These are phyloP conservation scores for Candida endomychidarum DNA, from an alignment of 805 yeast genomes.

Conservation along the genomic window DNA sequence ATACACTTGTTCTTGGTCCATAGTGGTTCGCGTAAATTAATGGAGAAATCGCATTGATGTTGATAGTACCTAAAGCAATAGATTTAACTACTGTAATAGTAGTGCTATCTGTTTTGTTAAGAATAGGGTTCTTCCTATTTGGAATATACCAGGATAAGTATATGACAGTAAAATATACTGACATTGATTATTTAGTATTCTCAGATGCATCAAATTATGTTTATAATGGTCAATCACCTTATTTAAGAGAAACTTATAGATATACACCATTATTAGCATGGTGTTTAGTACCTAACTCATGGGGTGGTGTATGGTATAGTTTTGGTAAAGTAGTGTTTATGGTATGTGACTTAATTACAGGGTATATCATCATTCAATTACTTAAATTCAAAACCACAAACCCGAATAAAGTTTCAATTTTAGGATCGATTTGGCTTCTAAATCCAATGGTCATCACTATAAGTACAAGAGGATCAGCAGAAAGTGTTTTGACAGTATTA, in stretches of 20 bases:
- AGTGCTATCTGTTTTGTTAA: constrained; percentile 22
- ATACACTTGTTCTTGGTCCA: constrained; percentile 36
- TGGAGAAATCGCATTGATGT: background rate
- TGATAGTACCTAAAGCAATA: background rate
- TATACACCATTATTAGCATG: constrained; percentile 91
- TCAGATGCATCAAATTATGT: constrained; percentile 86
- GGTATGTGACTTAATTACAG: constrained; percentile 78
- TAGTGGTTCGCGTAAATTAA: background rate
- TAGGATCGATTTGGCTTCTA: constrained; percentile 74
- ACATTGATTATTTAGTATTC: constrained; percentile 90
- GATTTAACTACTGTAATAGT: background rate
- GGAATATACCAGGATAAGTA: constrained; percentile 85
- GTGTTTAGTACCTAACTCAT: constrained; percentile 70
- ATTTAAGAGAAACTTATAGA: constrained; percentile 80
- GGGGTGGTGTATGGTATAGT: constrained; percentile 41
- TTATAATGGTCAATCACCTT: constrained; percentile 64
- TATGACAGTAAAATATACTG: constrained; percentile 84
- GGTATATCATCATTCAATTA: constrained; percentile 49
- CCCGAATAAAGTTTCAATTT: constrained; percentile 28
- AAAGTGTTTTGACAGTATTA: constrained; percentile 80
- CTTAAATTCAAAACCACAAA: constrained; percentile 30
- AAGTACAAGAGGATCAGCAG: constrained; percentile 91
- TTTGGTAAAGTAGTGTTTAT: constrained; percentile 83
- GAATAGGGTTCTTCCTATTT: constrained; percentile 67
- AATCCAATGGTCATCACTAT: constrained; percentile 96